These are phyloP conservation scores for Meyerozyma guilliermondii DNA, from an alignment of 1,139 yeast genomes.

Conservation along the genomic window DNA sequence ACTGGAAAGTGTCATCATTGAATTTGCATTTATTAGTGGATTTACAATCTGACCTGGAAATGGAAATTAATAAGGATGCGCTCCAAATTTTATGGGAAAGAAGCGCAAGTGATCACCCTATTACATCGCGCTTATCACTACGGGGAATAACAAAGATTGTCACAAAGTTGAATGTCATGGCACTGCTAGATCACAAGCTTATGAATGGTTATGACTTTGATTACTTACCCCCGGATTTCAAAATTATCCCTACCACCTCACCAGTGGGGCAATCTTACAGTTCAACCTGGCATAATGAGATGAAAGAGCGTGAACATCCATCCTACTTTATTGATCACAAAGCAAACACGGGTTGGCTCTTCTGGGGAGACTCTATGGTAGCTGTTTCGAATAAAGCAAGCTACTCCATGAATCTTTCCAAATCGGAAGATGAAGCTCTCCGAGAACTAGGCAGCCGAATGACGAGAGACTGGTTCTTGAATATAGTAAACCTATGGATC, in stretches of 20 bases:
- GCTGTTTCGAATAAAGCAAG: conserved; percentile 37
- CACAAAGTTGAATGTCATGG: conserved; percentile 47
- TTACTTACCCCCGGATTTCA: conserved; percentile 33
- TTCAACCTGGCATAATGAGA: conserved; percentile 45
- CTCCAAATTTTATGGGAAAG: conserved; percentile 46
- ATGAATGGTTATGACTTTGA: conserved; percentile 39
- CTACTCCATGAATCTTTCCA: conserved; percentile 25
- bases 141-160: conserved; percentile 58
- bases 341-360: conserved; percentile 64
- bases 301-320: conserved; percentile 46
- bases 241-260: conserved; percentile 38
- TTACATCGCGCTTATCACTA: conserved; percentile 57
- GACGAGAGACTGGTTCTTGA: conserved; percentile 54
- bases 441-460: conserved; percentile 41
- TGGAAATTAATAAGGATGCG: conserved; percentile 38
- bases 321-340: conserved; percentile 54
- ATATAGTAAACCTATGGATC: conserved; percentile 50
- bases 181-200: conserved; percentile 50
- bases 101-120: conserved; percentile 69
- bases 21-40: conserved; percentile 51
- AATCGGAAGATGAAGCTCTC: conserved; percentile 37
- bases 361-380: conserved; percentile 62
- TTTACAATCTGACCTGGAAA: conserved; percentile 53
- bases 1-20: conserved; percentile 67
- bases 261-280: conserved; percentile 30